These are phyloP conservation scores for Fusarium sp. DNA, from an alignment of 2,329 filamentous ascomycete species.

Conservation along the genomic window DNA sequence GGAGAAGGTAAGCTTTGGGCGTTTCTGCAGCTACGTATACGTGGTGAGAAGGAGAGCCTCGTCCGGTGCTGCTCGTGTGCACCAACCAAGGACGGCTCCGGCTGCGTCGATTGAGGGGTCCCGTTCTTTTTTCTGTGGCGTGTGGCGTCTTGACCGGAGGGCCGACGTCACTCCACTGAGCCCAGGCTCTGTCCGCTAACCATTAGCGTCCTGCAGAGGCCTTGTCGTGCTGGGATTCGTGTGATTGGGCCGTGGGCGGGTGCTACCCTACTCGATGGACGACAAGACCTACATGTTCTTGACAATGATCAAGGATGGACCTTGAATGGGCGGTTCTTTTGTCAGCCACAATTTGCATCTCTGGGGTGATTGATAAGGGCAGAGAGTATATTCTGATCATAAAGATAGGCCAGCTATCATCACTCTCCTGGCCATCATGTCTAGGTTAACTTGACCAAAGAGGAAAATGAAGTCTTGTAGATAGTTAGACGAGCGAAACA, in stretches of 20 bases:
- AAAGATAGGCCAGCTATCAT: no score
- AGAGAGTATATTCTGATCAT: no score
- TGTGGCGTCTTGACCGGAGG: neutral
- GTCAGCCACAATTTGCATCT: no score
- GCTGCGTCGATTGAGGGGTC: conserved; percentile 34
- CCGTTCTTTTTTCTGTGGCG: conserved; percentile 32
- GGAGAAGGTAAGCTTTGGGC: conserved; percentile 13
- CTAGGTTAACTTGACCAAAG: no score
- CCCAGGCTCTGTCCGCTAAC: conserved; percentile 15
- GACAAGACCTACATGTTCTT: no score
- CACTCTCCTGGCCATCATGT: no score
- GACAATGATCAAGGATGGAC: no score
- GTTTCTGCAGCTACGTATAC: conserved; percentile 15
- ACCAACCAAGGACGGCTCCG: neutral
- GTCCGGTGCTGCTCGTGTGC: conserved; percentile 25
- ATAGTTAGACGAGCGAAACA: no score
- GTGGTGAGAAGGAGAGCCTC: conserved; percentile 8
- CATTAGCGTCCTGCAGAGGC: conserved; percentile 39
- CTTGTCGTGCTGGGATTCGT: neutral
- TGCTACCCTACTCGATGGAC: no score
- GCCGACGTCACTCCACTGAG: conserved; percentile 41
- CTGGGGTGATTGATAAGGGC: neutral
- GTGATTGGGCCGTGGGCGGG: no score
- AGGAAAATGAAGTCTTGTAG: no score
- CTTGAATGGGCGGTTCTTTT: no score